phyloP scores from a whole-genome alignment of 1,284 basidiomycete genomes.

The Pisolithus thermaeus region DNA sequence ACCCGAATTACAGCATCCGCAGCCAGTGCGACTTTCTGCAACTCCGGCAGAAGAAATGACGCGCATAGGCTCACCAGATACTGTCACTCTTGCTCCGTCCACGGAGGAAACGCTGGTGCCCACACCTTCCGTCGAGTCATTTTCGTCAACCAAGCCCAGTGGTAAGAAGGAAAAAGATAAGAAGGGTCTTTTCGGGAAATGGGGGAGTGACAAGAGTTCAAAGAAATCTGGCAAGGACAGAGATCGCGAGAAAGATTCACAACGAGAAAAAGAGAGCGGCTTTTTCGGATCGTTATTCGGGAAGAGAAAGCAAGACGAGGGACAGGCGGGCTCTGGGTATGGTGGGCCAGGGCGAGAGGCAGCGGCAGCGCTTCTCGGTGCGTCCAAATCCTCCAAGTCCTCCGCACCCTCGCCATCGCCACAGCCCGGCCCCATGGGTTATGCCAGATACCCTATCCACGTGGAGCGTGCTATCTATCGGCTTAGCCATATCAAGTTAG shows the following conservation, averaged over 20 bases:
- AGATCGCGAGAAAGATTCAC: conserved; percentile 42
- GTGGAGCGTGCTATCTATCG: conserved; percentile 97
- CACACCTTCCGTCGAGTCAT: conserved; percentile 20
- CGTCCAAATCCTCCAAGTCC: conserved; percentile 72
- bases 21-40: conserved; percentile 36
- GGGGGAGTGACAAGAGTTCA: conserved; percentile 57
- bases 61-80: conserved; percentile 41
- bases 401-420: conserved; percentile 58
- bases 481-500: conserved; percentile 96
- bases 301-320: conserved; percentile 74
- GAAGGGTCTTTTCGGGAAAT: conserved; percentile 68
- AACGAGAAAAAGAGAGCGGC: conserved; percentile 56
- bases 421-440: conserved; percentile 51
- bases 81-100: conserved; percentile 20
- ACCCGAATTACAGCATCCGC: conserved; percentile 55
- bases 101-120: conserved; percentile 25
- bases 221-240: conserved; percentile 53
- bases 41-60: conserved; percentile 33
- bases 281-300: conserved; percentile 89
- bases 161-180: conserved; percentile 72
- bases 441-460: conserved; percentile 91
- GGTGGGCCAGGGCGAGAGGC: conserved; percentile 67
- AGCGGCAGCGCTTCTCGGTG: conserved; percentile 76
- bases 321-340: conserved; percentile 42
- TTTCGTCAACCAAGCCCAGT: conserved; percentile 27